Evolutionary conservation across 2,329 filamentous ascomycete species (phyloP).

Genomic region (Hysterium pulicare): DNA sequence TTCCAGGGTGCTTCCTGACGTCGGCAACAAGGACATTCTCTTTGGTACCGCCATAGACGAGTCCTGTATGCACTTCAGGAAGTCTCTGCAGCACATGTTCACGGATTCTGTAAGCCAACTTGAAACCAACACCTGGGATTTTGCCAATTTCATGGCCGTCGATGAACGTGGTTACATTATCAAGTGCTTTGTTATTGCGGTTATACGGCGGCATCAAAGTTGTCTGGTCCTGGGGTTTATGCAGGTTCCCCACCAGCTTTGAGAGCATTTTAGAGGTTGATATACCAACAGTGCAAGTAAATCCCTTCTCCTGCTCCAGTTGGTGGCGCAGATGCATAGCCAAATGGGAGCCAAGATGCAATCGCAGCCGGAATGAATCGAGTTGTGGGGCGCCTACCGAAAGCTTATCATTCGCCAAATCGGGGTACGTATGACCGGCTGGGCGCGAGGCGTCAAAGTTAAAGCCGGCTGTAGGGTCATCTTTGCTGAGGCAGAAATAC

Average conservation of each 20-base stretch:
- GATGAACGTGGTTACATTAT: constrained; percentile 65
- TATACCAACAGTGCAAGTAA: constrained; percentile 83
- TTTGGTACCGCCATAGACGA: constrained; percentile 50
- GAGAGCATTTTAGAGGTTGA: constrained; percentile 82
- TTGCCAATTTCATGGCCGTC: constrained; percentile 72
- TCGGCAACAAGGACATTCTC: constrained; percentile 62
- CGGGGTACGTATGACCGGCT: constrained; percentile 61
- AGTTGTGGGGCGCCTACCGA: constrained; percentile 11
- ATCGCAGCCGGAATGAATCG: constrained; percentile 52
- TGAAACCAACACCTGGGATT: constrained; percentile 82
- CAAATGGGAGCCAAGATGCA: constrained; percentile 77
- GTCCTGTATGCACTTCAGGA: constrained; percentile 41
- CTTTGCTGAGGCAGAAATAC: constrained; percentile 73
- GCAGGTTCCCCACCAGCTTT: constrained; percentile 77
- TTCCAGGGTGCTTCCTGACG: constrained; percentile 59
- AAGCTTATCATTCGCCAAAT: constrained; percentile 9
- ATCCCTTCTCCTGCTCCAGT: constrained; percentile 73
- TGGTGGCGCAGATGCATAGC: constrained; percentile 68
- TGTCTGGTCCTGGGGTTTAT: constrained; percentile 88
- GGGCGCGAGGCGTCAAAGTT: constrained; percentile 67
- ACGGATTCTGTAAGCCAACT: constrained; percentile 66
- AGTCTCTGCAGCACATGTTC: constrained; percentile 54
- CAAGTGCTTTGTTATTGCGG: constrained; percentile 10
- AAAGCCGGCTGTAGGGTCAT: constrained; percentile 79
- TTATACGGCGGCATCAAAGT: constrained; percentile 68